phyloP scores from a whole-genome alignment of 75 land plant species.

The Selaginella tamariscina region DNA sequence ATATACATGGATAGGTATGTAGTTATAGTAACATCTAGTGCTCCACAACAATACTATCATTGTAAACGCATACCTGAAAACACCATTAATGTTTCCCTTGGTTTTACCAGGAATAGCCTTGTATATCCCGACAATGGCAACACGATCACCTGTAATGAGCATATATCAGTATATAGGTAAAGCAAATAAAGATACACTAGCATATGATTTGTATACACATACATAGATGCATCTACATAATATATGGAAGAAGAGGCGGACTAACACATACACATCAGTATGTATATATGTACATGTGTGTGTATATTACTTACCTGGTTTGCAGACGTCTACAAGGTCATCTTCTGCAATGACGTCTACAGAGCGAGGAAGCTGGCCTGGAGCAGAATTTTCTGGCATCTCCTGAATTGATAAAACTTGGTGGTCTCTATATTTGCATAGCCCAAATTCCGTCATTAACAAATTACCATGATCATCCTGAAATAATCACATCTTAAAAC shows the following conservation, averaged over 20 bases:
- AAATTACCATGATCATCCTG: constrained; percentile 94
- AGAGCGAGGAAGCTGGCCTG: constrained; percentile 95
- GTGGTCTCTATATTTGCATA: constrained; percentile 93
- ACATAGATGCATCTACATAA: too few relatives aligned
- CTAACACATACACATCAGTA: too few relatives aligned
- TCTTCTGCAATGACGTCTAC: constrained; percentile 92
- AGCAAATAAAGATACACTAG: too few relatives aligned
- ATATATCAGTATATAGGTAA: too few relatives aligned
- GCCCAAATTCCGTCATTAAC: constrained; percentile 88
- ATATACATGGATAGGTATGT: too few relatives aligned
- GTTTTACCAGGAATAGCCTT: constrained; percentile 91
- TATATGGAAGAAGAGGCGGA: too few relatives aligned
- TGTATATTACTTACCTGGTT: too few relatives aligned
- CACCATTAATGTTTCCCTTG: constrained; percentile 92
- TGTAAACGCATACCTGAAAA: constrained; percentile 60
- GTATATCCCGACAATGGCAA: constrained; percentile 77
- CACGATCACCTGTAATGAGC: too few relatives aligned
- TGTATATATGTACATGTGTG: too few relatives aligned
- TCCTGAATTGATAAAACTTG: constrained; percentile 96
- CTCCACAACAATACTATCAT: too few relatives aligned
- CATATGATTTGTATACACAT: too few relatives aligned
- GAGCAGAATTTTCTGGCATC: constrained; percentile 95
- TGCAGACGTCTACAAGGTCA: constrained; percentile 92
- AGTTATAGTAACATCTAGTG: too few relatives aligned
- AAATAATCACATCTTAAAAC: not conserved